phyloP scores from a whole-genome alignment of 1,284 basidiomycete genomes.

The Rhodotorula sp. region DNA sequence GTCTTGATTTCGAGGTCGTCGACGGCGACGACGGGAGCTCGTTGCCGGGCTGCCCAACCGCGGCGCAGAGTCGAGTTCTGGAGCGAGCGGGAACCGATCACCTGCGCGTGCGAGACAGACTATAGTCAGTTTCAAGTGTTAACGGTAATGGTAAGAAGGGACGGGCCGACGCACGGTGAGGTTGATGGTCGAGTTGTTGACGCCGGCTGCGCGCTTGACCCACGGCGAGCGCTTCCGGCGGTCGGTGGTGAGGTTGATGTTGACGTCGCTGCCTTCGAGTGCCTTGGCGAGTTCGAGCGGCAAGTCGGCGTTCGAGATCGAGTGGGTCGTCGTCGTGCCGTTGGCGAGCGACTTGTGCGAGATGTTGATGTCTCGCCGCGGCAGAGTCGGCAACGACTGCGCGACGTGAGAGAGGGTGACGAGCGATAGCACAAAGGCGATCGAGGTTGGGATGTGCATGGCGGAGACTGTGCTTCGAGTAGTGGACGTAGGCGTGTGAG shows the following conservation, averaged over 20 bases:
- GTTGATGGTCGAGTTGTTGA: slow-evolving; percentile 41
- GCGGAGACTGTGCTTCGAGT: neutral
- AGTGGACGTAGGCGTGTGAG: neutral
- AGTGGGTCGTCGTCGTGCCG: slow-evolving; percentile 25
- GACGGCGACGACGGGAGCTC: neutral
- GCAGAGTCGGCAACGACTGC: neutral
- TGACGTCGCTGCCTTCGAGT: slow-evolving; percentile 30
- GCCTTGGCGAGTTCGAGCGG: slow-evolving; percentile 21
- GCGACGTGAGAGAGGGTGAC: slow-evolving; percentile 6
- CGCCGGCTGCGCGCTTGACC: slow-evolving; percentile 13
- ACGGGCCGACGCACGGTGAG: slow-evolving; percentile 20
- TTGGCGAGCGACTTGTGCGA: slow-evolving; percentile 33
- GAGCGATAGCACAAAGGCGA: slow-evolving; percentile 18
- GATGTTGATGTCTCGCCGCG: slow-evolving; percentile 33
- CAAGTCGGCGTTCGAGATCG: slow-evolving; percentile 26
- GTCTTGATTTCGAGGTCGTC: neutral
- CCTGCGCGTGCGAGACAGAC: neutral
- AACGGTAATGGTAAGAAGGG: neutral
- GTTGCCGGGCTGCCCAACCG: neutral
- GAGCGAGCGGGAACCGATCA: slow-evolving; percentile 9
- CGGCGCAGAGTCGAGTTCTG: neutral
- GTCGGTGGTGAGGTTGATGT: slow-evolving; percentile 37
- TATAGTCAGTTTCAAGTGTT: no score
- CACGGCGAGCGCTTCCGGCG: slow-evolving; percentile 11
- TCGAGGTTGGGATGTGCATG: slow-evolving; percentile 25